Conservation (phyloP, 345 rosid species). For the Aquilaria sinensis region DNA sequence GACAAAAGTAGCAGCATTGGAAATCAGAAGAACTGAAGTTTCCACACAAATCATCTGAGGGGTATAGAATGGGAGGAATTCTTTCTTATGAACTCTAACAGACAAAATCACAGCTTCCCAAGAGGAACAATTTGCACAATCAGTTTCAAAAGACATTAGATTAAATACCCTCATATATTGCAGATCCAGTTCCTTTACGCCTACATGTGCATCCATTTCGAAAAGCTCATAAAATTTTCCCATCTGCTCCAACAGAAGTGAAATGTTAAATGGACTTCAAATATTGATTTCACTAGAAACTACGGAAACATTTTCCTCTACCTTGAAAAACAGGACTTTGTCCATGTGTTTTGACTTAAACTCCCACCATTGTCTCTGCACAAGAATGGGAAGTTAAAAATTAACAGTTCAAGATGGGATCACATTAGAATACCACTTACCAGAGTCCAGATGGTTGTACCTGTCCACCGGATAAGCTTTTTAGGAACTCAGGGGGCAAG, state of each 20-base stretch:
- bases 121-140: conserved; percentile 3
- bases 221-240: conserved; percentile 97
- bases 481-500: conserved; percentile 81
- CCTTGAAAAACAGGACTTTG: conserved; percentile 97
- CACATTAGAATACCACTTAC: conserved; percentile 7
- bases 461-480: conserved; percentile 81
- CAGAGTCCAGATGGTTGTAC: conserved; percentile 26
- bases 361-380: conserved; percentile 99
- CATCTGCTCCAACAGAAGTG: conserved; percentile 49
- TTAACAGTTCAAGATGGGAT: conserved; percentile 11
- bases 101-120: not conserved
- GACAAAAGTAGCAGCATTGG: not conserved
- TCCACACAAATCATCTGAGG: too few relatives aligned
- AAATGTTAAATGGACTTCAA: conserved; percentile 5
- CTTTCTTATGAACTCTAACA: not conserved
- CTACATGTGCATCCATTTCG: conserved; percentile 99
- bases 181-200: conserved; percentile 85
- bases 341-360: conserved; percentile 98
- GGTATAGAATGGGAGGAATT: not conserved
- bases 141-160: not conserved
- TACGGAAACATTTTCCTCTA: conserved; percentile 15
- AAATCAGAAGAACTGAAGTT: too few relatives aligned
- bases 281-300: conserved; percentile 1
- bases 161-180: conserved; percentile 92
- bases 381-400: conserved; percentile 1